Conservation (phyloP, 2,329 filamentous ascomycete genomes). For the Fusarium secorum region DNA sequence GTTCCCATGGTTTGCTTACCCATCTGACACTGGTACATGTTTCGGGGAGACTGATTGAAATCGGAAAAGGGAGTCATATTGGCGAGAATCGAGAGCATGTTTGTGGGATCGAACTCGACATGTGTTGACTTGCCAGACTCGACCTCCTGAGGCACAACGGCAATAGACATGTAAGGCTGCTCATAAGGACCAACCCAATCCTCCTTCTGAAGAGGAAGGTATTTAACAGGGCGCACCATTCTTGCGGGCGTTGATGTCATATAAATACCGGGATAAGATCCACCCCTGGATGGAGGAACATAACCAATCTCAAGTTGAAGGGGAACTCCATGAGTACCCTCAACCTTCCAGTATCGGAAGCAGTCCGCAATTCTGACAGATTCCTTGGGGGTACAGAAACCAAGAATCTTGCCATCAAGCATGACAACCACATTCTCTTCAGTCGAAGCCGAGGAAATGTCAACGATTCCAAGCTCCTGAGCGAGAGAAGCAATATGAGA, state of each 20-base stretch:
- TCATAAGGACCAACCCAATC: constrained; percentile 94
- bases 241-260: constrained; percentile 85
- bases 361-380: constrained; percentile 84
- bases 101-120: constrained; percentile 92
- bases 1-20: constrained; percentile 99
- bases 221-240: constrained; percentile 93
- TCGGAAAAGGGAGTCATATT: constrained; percentile 99
- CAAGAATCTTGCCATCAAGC: constrained; percentile 87
- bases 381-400: constrained; percentile 87
- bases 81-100: constrained; percentile 95
- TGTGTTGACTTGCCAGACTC: constrained; percentile 90
- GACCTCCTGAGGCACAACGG: constrained; percentile 87
- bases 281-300: constrained; percentile 84
- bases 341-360: constrained; percentile 93
- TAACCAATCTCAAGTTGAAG: constrained; percentile 89
- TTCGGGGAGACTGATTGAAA: constrained; percentile 97
- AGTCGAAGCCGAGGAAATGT: constrained; percentile 77
- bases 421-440: constrained; percentile 88
- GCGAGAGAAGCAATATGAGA: constrained; percentile 78
- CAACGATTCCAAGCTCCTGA: constrained; percentile 79
- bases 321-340: constrained; percentile 82
- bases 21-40: constrained; percentile 99
- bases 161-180: constrained; percentile 98
- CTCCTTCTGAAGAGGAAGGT: constrained; percentile 83
- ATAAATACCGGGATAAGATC: constrained; percentile 96